A percentile compares a stretch with the other conserved stretches of the same genome.
phyloP scores from a whole-genome alignment of 2,329 filamentous ascomycete genomes.

The Zarea fungicola region DNA sequence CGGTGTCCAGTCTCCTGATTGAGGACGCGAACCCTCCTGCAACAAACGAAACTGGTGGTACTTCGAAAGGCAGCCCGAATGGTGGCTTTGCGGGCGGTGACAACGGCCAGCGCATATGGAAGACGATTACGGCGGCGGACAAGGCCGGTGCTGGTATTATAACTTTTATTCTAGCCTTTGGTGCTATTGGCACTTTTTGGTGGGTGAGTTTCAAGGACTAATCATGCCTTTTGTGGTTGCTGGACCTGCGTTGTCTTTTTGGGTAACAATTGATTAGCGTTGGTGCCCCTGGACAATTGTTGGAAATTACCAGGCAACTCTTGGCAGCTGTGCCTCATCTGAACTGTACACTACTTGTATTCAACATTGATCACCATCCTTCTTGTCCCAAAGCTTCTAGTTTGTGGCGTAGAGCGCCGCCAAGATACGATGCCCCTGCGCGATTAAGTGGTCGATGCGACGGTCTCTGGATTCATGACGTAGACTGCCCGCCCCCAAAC shows the following conservation, averaged over 20 bases:
- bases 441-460: too few species aligned
- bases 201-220: constrained; percentile 43
- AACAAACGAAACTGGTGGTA: constrained; percentile 44
- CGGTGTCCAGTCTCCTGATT: constrained; percentile 46
- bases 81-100: constrained; percentile 24
- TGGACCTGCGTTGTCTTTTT: constrained; percentile 1
- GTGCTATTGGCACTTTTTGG: constrained; percentile 38
- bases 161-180: constrained; percentile 39
- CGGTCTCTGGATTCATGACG: too few species aligned
- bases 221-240: background rate
- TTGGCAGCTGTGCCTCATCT: too few species aligned
- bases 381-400: too few species aligned
- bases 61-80: constrained; percentile 31
- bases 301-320: too few species aligned
- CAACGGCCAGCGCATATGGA: constrained; percentile 20
- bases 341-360: too few species aligned
- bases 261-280: background rate
- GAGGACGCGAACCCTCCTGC: constrained; percentile 30
- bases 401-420: too few species aligned
- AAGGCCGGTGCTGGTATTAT: constrained; percentile 44
- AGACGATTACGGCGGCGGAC: constrained; percentile 39
- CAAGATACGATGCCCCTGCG: too few species aligned
- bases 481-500: too few species aligned
- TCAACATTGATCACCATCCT: too few species aligned
- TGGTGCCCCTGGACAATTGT: background rate